Percentiles rank a stretch among this genome's conserved stretches.
Evolutionary conservation across 768 basidiomycete genomes (phyloP).

Genomic region (Termitomyces sp.): DNA sequence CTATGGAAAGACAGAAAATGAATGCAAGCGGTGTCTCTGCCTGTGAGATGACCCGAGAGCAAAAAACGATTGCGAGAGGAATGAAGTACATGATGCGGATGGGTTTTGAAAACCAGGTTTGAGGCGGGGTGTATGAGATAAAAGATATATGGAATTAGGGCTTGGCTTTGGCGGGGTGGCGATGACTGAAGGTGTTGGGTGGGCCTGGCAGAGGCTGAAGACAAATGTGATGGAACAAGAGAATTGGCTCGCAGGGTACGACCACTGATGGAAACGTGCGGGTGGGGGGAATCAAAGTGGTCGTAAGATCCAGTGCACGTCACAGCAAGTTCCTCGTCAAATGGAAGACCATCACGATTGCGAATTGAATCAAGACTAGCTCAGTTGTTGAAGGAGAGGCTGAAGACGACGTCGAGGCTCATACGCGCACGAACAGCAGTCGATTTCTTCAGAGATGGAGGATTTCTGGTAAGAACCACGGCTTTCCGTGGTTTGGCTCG

Average conservation of each 20-base stretch:
- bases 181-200: slow-evolving; percentile 14
- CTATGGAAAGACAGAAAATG: slow-evolving; percentile 51
- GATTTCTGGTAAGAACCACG: slow-evolving; percentile 12
- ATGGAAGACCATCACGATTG: no score
- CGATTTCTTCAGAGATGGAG: slow-evolving; percentile 16
- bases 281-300: slow-evolving; percentile 14
- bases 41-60: slow-evolving; percentile 67
- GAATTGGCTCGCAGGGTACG: slow-evolving; percentile 13
- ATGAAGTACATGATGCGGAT: slow-evolving; percentile 55
- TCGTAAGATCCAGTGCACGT: slow-evolving; percentile 9
- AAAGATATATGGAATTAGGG: slow-evolving; percentile 18
- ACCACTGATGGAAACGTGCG: slow-evolving; percentile 19
- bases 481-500: slow-evolving; percentile 20
- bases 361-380: slow-evolving; percentile 46
- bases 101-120: slow-evolving; percentile 14
- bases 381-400: slow-evolving; percentile 41
- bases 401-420: slow-evolving; percentile 57
- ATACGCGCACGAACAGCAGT: slow-evolving; percentile 39
- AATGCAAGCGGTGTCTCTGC: slow-evolving; percentile 86
- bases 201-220: slow-evolving; percentile 11
- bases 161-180: slow-evolving; percentile 13
- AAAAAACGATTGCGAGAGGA: slow-evolving; percentile 77
- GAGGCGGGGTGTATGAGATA: slow-evolving; percentile 26
- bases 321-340: slow-evolving; percentile 11
- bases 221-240: slow-evolving; percentile 14